Conservation (phyloP, 371 early-diverging fungal genomes). For the Lichtheimia hyalospora region DNA sequence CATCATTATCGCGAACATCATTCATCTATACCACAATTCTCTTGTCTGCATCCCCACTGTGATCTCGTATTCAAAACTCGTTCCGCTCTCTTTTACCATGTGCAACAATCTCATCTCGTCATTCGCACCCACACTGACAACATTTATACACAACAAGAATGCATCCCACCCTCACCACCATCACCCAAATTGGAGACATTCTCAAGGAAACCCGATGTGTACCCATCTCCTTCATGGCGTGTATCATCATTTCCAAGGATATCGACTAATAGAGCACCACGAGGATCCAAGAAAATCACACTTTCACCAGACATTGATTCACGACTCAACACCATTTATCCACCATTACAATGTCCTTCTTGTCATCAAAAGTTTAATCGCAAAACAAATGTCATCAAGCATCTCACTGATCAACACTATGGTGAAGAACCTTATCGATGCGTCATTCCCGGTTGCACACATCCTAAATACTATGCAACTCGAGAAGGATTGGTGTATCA, state of each 20-base stretch:
- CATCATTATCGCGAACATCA: conserved; percentile 8
- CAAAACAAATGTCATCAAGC: conserved; percentile 50
- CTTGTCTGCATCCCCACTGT: conserved; percentile 24
- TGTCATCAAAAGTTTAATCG: conserved; percentile 37
- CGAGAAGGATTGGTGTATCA: conserved; percentile 51
- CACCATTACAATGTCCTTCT: conserved; percentile 44
- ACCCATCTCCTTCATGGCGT: conserved; percentile 4
- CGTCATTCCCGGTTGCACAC: conserved; percentile 34
- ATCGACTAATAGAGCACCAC: conserved; percentile 12
- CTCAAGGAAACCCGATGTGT: background rate
- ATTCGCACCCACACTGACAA: background rate
- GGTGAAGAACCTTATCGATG: conserved; percentile 50
- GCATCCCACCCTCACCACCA: background rate
- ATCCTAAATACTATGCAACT: conserved; percentile 46
- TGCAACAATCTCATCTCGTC: conserved; percentile 15
- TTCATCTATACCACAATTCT: conserved; percentile 7
- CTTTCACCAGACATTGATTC: conserved; percentile 28
- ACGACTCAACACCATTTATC: conserved; percentile 32
- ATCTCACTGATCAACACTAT: conserved; percentile 36
- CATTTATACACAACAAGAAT: background rate
- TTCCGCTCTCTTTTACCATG: conserved; percentile 16
- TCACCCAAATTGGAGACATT: background rate
- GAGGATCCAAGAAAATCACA: conserved; percentile 28
- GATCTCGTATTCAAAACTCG: conserved; percentile 13
- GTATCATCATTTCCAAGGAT: conserved; percentile 5